These are phyloP conservation scores for Austropuccinia psidii DNA, from an alignment of 1,284 basidiomycete genomes.

Conservation along the genomic window DNA sequence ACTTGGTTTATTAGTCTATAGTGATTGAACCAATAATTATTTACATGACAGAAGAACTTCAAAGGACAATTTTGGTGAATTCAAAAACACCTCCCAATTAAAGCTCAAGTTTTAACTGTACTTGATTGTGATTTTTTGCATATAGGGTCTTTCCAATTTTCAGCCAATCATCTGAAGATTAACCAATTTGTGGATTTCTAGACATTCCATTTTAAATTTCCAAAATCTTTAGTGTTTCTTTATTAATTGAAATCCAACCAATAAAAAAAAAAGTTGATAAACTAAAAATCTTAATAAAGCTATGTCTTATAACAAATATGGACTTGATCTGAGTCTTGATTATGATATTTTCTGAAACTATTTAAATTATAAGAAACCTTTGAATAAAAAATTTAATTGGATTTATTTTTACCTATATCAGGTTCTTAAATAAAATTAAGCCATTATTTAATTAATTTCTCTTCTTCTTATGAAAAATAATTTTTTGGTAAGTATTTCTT, in stretches of 20 bases:
- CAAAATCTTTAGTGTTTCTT: not conserved
- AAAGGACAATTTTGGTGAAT: not conserved
- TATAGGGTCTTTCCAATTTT: not conserved
- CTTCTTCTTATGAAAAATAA: not conserved
- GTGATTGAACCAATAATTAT: not conserved
- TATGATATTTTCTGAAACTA: not conserved
- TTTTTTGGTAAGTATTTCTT: not conserved
- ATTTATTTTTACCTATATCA: not conserved
- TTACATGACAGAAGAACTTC: not conserved
- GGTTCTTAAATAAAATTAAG: not conserved
- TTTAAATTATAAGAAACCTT: not conserved
- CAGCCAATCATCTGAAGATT: not conserved
- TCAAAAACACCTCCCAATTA: too few species aligned
- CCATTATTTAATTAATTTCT: not conserved
- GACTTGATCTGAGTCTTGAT: not conserved
- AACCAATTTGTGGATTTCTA: not conserved
- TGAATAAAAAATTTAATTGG: not conserved
- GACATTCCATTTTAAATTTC: not conserved
- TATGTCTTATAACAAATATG: not conserved
- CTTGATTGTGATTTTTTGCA: not conserved
- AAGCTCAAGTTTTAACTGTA: too few species aligned
- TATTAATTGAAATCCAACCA: constrained; percentile 12
- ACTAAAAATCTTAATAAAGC: too few species aligned
- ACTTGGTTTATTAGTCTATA: not conserved
- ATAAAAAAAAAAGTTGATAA: too few species aligned